Conservation (phyloP, 805 yeast species). For the Lipomyces yamanashiensis region DNA sequence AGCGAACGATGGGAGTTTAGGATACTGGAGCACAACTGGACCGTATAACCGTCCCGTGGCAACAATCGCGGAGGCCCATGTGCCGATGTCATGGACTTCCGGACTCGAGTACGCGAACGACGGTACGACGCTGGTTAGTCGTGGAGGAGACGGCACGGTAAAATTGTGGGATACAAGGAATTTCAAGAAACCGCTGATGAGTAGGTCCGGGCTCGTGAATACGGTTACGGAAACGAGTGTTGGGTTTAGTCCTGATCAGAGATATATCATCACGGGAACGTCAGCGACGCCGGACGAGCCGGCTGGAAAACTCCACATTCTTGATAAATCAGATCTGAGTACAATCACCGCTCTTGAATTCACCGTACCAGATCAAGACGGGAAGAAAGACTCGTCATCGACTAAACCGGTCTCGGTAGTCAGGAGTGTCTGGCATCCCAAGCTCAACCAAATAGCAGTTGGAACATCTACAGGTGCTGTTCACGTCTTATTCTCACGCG, state of each 20-base stretch:
- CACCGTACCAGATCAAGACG: slow-evolving; percentile 4
- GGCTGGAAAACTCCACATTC: slow-evolving; percentile 36
- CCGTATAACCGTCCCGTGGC: slow-evolving; percentile 41
- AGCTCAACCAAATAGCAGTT: slow-evolving; percentile 43
- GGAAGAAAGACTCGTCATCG: slow-evolving; percentile 19
- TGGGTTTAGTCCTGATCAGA: slow-evolving; percentile 40
- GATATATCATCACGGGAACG: slow-evolving; percentile 40
- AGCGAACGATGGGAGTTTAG: slow-evolving; percentile 38
- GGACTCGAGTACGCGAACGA: slow-evolving; percentile 27
- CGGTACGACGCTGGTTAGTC: slow-evolving; percentile 34
- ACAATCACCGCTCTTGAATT: slow-evolving; percentile 34
- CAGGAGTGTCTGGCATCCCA: slow-evolving; percentile 40
- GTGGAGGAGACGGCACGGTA: slow-evolving; percentile 39
- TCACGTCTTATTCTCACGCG: slow-evolving; percentile 41
- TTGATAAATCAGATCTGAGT: slow-evolving; percentile 43
- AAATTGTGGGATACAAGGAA: slow-evolving; percentile 44
- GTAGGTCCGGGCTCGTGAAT: slow-evolving; percentile 30
- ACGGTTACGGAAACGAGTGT: slow-evolving; percentile 35
- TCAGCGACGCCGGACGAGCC: slow-evolving; percentile 18
- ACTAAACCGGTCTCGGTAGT: slow-evolving; percentile 23
- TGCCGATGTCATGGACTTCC: slow-evolving; percentile 33
- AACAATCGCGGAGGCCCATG: slow-evolving; percentile 38
- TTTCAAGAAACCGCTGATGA: slow-evolving; percentile 36
- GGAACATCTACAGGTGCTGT: slow-evolving; percentile 43
- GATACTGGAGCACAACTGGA: slow-evolving; percentile 41